Base-by-base conservation (phyloP, 306 rosid species). In the Myrica gale region DNA sequence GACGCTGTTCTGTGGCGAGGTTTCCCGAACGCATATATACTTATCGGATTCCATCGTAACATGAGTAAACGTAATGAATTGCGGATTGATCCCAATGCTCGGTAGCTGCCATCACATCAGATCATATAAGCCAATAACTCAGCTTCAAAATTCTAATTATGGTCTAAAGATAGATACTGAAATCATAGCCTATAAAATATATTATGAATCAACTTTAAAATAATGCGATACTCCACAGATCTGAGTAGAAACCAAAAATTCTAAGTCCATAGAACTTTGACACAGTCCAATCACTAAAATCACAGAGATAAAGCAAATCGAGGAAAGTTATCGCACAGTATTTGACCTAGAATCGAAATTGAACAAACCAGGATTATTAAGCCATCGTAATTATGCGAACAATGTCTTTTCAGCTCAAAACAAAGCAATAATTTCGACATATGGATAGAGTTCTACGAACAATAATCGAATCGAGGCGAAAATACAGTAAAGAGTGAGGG, bases 1-100 rank as follows among this genome's bases (percentile, higher is more conserved):
- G 68, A 94, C 91, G 44, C 98, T 94, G 78, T 91, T 94, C 86
- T 91, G 97, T 0, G 98, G 98, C 23, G 98, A 5, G 0, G 98
- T 94, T 81, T 94, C 98, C 20, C 98, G 86, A 65, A 94, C 96
- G 32, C 98, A 94, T 77, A 94, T 94, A 73, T 90, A 94, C 90
- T 94, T 94, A 45, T 94, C 98, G 0, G 98, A 94, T 80, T 94
- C 98, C 98, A 94, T 91, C 37, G 98, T 93, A 61, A 93, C 98
- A 77, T 93, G 98, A 41, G 97, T 93, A 76, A 93, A 93, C 0
- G 98, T 94, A 58, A 94, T 91, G 88, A 91, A 91, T 72, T 94
- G 98, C 7, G 87, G 90, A 87, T 84, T 91, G 72, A 94, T 91
- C 72, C 98, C 98, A 83, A 91, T 68, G 85, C 96, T 94, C 23